These are phyloP conservation scores for Fonsecaea nubica DNA, from an alignment of 2,329 filamentous ascomycete genomes.

Conservation along the genomic window DNA sequence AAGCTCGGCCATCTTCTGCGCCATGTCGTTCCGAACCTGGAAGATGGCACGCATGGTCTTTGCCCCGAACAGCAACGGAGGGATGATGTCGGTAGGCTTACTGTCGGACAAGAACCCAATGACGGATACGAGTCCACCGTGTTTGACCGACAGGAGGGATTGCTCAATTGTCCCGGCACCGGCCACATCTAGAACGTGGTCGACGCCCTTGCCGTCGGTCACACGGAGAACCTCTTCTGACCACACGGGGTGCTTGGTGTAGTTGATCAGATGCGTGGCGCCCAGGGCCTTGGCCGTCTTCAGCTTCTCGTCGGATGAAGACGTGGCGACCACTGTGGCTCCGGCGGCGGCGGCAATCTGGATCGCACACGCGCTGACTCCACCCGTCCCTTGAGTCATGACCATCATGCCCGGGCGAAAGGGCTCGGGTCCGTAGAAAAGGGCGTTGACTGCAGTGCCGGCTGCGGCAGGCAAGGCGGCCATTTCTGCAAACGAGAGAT, in stretches of 20 bases:
- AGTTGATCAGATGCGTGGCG: conserved; percentile 58
- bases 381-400: conserved; percentile 42
- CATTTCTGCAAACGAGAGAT: conserved; percentile 49
- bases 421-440: conserved; percentile 52
- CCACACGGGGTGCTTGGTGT: conserved; percentile 55
- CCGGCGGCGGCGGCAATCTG: conserved; percentile 54
- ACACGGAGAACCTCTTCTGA: conserved; percentile 52
- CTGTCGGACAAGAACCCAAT: conserved; percentile 27
- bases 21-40: conserved; percentile 66
- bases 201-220: conserved; percentile 54
- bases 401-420: conserved; percentile 55
- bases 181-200: conserved; percentile 51
- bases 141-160: conserved; percentile 54
- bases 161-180: conserved; percentile 53
- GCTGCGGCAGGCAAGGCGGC: conserved; percentile 52
- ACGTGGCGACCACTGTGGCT: conserved; percentile 57
- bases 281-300: conserved; percentile 48
- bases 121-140: conserved; percentile 52
- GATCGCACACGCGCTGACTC: conserved; percentile 13
- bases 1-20: conserved; percentile 47
- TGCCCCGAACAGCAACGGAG: conserved; percentile 43
- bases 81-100: conserved; percentile 36
- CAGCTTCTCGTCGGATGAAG: conserved; percentile 59
- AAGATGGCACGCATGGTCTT: conserved; percentile 56
- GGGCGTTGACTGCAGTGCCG: conserved; percentile 58